A percentile compares a stretch with the other conserved stretches of the same genome.
Conservation (phyloP, 176 grass and related monocot species). For the Ampelocalamus luodianensis region DNA sequence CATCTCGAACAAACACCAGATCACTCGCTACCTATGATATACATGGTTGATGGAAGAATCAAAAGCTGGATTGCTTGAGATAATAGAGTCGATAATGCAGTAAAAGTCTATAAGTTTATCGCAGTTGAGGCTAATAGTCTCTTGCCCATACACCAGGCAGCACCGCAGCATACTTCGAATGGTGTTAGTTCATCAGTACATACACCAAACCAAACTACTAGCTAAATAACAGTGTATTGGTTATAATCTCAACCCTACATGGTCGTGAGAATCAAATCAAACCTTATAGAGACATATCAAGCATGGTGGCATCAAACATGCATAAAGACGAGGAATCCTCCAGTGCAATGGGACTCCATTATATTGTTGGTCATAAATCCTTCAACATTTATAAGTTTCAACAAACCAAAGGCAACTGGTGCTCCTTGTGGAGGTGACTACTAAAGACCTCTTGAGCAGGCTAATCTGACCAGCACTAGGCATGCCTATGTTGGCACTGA, state of each 20-base stretch:
- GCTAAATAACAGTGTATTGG: conserved; percentile 18
- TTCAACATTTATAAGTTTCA: conserved; percentile 12
- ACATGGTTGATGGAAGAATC: conserved; percentile 37
- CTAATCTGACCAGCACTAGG: background rate
- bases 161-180: background rate
- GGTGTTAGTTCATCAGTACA: conserved; percentile 9
- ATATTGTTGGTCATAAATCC: conserved; percentile 17
- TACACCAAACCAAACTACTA: conserved; percentile 1
- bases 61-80: conserved; percentile 39
- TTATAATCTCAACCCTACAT: conserved; percentile 21
- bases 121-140: background rate
- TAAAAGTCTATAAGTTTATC: conserved; percentile 25
- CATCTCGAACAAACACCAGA: conserved; percentile 79
- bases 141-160: background rate
- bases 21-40: conserved; percentile 79
- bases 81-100: conserved; percentile 29
- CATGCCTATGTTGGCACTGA: conserved; percentile 15
- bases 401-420: conserved; percentile 4
- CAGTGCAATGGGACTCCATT: background rate
- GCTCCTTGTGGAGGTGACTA: background rate
- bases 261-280: conserved; percentile 4
- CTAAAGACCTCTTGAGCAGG: background rate
- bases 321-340: conserved; percentile 30
- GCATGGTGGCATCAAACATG: conserved; percentile 5
- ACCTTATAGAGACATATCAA: conserved; percentile 13